These are phyloP conservation scores for Pseudogymnoascus sp. DNA, from an alignment of 2,329 filamentous ascomycete genomes.

Conservation along the genomic window DNA sequence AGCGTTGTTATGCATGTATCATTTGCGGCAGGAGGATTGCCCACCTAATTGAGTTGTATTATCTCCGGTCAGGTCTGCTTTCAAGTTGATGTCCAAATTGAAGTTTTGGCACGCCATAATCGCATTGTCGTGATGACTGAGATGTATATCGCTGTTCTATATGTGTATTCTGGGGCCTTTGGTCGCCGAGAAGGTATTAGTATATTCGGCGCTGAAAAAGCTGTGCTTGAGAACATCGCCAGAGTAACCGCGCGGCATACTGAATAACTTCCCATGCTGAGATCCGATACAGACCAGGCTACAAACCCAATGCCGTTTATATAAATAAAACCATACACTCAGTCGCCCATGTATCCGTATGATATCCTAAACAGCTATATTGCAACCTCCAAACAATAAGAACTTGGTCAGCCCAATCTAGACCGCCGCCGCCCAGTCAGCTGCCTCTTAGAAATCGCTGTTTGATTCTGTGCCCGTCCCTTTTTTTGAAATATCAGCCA, in stretches of 20 bases:
- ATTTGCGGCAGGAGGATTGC: conserved; percentile 6
- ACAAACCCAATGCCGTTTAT: background rate
- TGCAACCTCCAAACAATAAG: background rate
- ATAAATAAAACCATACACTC: background rate
- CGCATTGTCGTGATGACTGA: no score
- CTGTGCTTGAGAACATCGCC: background rate
- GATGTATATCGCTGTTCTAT: background rate
- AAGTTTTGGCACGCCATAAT: background rate
- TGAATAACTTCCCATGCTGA: background rate
- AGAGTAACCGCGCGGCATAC: background rate
- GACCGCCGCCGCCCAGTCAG: no score
- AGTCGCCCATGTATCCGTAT: background rate
- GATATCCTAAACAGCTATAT: background rate
- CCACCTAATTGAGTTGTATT: conserved; percentile 8
- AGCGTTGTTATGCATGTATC: conserved; percentile 8
- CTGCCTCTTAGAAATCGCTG: no score
- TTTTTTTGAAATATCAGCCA: no score
- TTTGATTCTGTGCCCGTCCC: no score
- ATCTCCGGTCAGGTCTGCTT: background rate
- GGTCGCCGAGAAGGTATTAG: background rate
- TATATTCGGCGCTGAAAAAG: background rate
- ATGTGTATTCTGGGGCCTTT: background rate
- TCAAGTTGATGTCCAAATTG: background rate
- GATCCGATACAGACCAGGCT: background rate
- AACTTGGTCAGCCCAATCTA: background rate